Percentiles rank a stretch among this genome's conserved stretches.
Evolutionary conservation across 1,139 yeast genomes (phyloP).

Genomic region (Debaryomycetaceae sp.): DNA sequence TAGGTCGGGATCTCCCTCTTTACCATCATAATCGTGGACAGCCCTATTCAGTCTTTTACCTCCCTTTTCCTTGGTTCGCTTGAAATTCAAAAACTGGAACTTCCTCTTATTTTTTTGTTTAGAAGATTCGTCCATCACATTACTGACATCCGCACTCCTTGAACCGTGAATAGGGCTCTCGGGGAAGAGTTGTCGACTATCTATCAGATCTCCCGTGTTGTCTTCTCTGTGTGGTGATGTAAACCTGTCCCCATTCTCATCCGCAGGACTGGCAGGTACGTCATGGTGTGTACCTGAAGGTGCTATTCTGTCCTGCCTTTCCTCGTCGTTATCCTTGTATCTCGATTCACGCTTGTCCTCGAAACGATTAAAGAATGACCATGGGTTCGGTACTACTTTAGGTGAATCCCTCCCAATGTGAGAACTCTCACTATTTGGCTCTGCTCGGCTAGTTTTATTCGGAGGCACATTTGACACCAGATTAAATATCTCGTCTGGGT

Average conservation of each 20-base stretch:
- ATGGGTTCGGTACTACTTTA: constrained; percentile 24
- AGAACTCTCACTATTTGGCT: background rate
- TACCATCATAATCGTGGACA: constrained; percentile 13
- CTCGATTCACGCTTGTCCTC: constrained; percentile 25
- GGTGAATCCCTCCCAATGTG: constrained; percentile 15
- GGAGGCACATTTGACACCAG: constrained; percentile 5
- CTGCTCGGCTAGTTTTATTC: background rate
- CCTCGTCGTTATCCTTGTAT: constrained; percentile 25
- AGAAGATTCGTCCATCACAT: constrained; percentile 11
- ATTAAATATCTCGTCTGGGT: constrained; percentile 3
- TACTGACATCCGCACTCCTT: background rate
- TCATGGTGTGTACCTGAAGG: background rate
- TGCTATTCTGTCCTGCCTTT: constrained; percentile 9
- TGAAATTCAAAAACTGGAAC: constrained; percentile 25
- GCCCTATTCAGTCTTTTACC: constrained; percentile 1
- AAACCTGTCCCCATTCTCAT: background rate
- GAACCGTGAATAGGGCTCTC: background rate
- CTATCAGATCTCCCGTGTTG: constrained; percentile 2
- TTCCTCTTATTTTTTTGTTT: constrained; percentile 17
- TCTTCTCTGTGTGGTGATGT: background rate
- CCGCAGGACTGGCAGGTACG: background rate
- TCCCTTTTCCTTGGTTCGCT: constrained; percentile 20
- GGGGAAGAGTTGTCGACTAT: background rate
- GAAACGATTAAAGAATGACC: constrained; percentile 20
- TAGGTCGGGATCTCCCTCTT: constrained; percentile 19